Base-by-base conservation (phyloP, 2,329 filamentous ascomycete species). In the Lizonia empirigonia region DNA sequence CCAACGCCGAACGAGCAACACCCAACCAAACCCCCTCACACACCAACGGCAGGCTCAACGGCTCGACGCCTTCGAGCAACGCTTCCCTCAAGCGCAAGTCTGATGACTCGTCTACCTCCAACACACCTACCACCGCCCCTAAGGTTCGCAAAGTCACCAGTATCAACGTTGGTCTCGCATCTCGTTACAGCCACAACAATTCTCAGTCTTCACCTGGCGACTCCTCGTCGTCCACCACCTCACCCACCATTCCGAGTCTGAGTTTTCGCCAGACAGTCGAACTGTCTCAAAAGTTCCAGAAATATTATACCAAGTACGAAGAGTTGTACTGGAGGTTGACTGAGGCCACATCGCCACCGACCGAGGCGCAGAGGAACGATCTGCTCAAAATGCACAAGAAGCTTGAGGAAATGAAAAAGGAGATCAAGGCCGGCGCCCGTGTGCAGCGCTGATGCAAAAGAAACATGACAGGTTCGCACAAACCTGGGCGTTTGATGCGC, bases 281-380 rank as follows among this genome's bases (percentile, higher is more conserved):
- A 50, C 60, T 78, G 20, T 78, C 77, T 2, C 74, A 76, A 58
- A 75, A 74, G 39, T 87, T 86, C 68, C 83, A 84, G 63, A 74
- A 74, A 44, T 80, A 80, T 55, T 86, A 86, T 62, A 79, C 79
- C 27, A 78, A 77, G 49, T 87, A 87, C 61, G 77, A 78, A 59
- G 70, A 77, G 60, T 67, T 85, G 60, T 82, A 86, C 65, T 79
- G 80, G 62, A 67, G 72, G 56, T 60, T 78, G 53, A 68, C 67
- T 0, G 73, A 74, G 32, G 59, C 68, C 9, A 58, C 73, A 24
- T 70, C 76, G 47, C 74, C 79, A 3, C 76, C 80, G 7, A 75
- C 74, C 4, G 68, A 72, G 39, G 71, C 76, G 18, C 80, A 85
- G 60, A 70, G 83, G 53, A 77, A 80, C 34, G 75, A 78, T 50